Percentiles rank a stretch among this genome's conserved stretches.
Evolutionary conservation across 257 asterid genomes (phyloP).

Genomic region (Coffea canephora): DNA sequence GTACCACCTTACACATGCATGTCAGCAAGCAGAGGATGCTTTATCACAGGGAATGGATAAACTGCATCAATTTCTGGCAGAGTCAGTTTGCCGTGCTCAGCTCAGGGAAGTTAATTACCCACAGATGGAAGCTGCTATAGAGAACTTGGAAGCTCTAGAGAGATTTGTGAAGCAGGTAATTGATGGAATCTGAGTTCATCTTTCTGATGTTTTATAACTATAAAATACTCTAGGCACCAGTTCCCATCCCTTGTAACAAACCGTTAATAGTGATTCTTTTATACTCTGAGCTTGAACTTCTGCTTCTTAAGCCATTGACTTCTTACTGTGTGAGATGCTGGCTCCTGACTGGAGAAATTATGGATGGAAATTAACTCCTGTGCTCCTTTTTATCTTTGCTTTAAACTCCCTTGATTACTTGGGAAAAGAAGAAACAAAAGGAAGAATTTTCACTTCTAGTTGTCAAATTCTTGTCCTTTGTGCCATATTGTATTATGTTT

Average conservation of each 20-base stretch:
- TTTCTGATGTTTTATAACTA: slow-evolving; percentile 6
- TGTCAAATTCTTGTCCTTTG: neutral
- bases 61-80: slow-evolving; percentile 56
- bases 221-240: neutral
- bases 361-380: neutral
- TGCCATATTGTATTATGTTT: neutral
- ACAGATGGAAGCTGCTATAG: slow-evolving; percentile 59
- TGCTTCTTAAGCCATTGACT: neutral
- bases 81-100: slow-evolving; percentile 50
- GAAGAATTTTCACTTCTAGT: neutral
- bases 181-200: neutral
- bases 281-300: neutral
- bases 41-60: slow-evolving; percentile 81
- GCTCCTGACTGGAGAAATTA: neutral
- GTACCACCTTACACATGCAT: slow-evolving; percentile 53
- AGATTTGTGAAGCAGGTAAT: slow-evolving; percentile 82
- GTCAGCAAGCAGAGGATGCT: slow-evolving; percentile 95
- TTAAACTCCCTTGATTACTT: neutral
- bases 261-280: neutral
- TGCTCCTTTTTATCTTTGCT: neutral
- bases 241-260: neutral
- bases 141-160: slow-evolving; percentile 62
- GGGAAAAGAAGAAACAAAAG: neutral
- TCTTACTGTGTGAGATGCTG: neutral
- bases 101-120: slow-evolving; percentile 61